Evolutionary conservation across 2,329 filamentous ascomycete species (phyloP), one percentile per base, ranked within the genome.

Genomic region (Fonsecaea monophora): DNA sequence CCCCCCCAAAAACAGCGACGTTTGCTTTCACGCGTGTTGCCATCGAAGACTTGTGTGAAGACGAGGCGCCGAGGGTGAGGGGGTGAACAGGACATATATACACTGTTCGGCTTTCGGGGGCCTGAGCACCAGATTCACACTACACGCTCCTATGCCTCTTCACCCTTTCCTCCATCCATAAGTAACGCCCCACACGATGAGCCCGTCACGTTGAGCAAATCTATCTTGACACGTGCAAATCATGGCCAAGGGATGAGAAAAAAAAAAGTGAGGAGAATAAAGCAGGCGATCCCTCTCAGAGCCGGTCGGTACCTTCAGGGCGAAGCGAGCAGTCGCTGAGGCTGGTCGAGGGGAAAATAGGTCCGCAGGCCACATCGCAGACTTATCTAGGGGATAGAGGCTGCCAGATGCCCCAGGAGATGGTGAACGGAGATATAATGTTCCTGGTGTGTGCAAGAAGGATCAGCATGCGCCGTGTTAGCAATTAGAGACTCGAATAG

Each of bases 381-480:
- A 42, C 10, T 32, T 53, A 54, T 10, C 35, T 34, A 48, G 38
- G 34, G 18, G 35, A 12, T 12, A 56, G 7, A 48, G 64, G 64
- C 60, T 67, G 64, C 64, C 64, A 67, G 37, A 67, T 56, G 21
- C 30, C 64, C 64, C 64, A 67, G 21, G 54, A 59, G 18, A 60
- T 60, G 21, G 42, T 50, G 25, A 62, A 67, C 6, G 65, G 65
- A 13, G 55, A 60, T 34, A 18, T 8, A 30, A 67, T 45, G 48
- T 25, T 34, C 25, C 64, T 67, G 8, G 7, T 7, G 8, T 45
- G 30, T 32, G 30, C 50, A 10, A 21, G 10, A 25, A 2, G 7
- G 2, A 21, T 57, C 15, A 62, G n/a, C 12, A 42, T n/a, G 7
- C 3, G n/a, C 21, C 32, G 8, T 35, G 21, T 5, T n/a, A 10